Base-by-base conservation (phyloP, 805 yeast genomes). In the Alloascoidea hylecoeti region DNA sequence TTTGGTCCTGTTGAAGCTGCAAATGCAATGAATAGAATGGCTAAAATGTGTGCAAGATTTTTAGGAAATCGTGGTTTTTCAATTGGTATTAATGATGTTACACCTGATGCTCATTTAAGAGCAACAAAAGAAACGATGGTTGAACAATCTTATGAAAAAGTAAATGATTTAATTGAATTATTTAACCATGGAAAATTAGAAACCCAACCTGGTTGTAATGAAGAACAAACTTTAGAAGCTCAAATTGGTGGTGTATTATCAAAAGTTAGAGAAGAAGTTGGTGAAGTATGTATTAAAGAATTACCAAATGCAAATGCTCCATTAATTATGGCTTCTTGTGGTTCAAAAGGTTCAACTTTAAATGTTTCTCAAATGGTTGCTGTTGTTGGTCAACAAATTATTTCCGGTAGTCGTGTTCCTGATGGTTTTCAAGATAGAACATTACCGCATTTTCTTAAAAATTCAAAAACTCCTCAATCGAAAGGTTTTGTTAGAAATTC, bases 311-410 rank as follows among this genome's bases (percentile, higher is more conserved):
- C 85, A 37, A 92, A 92, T 55, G 95, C 98, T 16, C 98, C 98
- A 33, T 70, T 92, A 52, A 89, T 92, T 54, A 92, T 92, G 99
- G 96, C 99, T 9, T 84, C 95, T 1, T 92, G 97, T 70, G 99
- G 99, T 49, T 89, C 97, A 33, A 92, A 92, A 59, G 99, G 99
- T 60, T 92, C 97, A 32, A 86, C 96, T 0, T 71, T 94, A 44
- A 92, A 92, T 58, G 98, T 92, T 18, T 92, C 98, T 12, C 99
- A 92, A 66, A 92, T 92, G 99, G 97, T 92, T 70, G 99, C 99
- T 0, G 96, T 89, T 55, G 98, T 92, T 18, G 98, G 98, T 39
- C 99, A 92, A 64, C 99, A 92, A 61, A 92, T 92, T 65, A 92
- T 92, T 49, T 78, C 95, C 3, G 99, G 99, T 60, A 83, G 85